Base-by-base conservation (phyloP, 345 rosid species). In the Lepidium aucheri region DNA sequence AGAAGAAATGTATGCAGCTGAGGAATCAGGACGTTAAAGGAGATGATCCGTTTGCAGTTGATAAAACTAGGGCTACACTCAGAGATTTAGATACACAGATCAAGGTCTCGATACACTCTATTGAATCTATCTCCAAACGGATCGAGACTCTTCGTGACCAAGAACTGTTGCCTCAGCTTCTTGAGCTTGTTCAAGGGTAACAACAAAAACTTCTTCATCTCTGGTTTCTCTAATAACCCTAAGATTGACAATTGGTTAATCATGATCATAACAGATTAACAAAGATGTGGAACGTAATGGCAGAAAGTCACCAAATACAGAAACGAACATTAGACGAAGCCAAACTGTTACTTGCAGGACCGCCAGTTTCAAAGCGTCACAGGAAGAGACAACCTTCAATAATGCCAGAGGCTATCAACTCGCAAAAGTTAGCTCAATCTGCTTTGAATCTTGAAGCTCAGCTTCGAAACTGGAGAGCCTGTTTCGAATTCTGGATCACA, bases 211-310 rank as follows among this genome's bases (percentile, higher is more conserved):
- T 14, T 42, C 18, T 66, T 33, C 41, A 12, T 41, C 40, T 28
- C 41, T 20, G 56, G 55, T 53, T 46, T 72, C 32, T 42, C 28
- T 56, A 26, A 55, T 56, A 40, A 33, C 24, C 9, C 35, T 53
- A 4, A 36, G 16, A 49, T 9, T 53, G 13, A 42, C 5, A 36
- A n/a, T 46, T 65, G 18, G 16, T 20, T 35, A 26, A 9, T 28
- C 42, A 18, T 62, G 38, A 54, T 46, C 44, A 33, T 51, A 55
- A 67, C 89, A 94, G 99, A 74, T 72, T 94, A 72, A 80, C 86
- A 47, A 83, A 76, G 65, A 94, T 94, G 99, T 94, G 99, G 99
- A 84, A 86, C 78, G 87, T 84, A 68, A 90, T 94, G 97, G 92
- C 96, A 53, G 93, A 86, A 64, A 81, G 96, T 62, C 99, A 94